Evolutionary conservation across 2,329 filamentous ascomycete genomes (phyloP), one percentile per base, ranked within the genome.

Genomic region (Aspergillus pseudotamarii): DNA sequence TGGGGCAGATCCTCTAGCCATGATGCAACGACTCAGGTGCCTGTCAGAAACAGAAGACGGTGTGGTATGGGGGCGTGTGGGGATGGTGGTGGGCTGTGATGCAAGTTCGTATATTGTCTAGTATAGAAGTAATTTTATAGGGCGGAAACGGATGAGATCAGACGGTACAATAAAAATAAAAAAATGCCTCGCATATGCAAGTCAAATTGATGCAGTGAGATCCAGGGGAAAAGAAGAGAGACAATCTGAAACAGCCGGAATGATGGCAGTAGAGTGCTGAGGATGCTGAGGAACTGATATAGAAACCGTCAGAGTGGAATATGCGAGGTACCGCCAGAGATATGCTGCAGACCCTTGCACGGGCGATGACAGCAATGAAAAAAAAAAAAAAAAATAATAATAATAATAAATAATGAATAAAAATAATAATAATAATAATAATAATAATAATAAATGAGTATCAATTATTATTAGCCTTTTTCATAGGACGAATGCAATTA

Each of bases 1-100:
- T 61, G 64, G 63, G 60, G 65, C 69, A 57, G 71, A 71, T 64
- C 58, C 58, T 61, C 68, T 65, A 65, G 68, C 48, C 72, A 72
- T 73, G 48, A 53, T 69, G 65, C 50, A 59, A 59, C 59, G 58
- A 58, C 38, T 58, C 64, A 61, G 55, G 66, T 60, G 57, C 58
- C 63, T 68, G 58, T 62, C 66, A 68, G 68, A 65, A 60, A 67
- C 60, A 56, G 54, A 45, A 48, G 26, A 45, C 36, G 21, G 21
- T 66, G 64, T 61, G 63, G 63, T 61, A 64, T 60, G 58, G 48
- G 43, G 48, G 48, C 45, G 55, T 68, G 66, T 63, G 64, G 64
- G 64, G 64, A 59, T 57, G 61, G 59, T 59, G 48, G 63, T 57
- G 66, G 68, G 67, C 67, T 70, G 68, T 69, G 68, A 62, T 68